phyloP scores from a whole-genome alignment of 2,329 filamentous ascomycete genomes.

The Aspergillus novoparasiticus region DNA sequence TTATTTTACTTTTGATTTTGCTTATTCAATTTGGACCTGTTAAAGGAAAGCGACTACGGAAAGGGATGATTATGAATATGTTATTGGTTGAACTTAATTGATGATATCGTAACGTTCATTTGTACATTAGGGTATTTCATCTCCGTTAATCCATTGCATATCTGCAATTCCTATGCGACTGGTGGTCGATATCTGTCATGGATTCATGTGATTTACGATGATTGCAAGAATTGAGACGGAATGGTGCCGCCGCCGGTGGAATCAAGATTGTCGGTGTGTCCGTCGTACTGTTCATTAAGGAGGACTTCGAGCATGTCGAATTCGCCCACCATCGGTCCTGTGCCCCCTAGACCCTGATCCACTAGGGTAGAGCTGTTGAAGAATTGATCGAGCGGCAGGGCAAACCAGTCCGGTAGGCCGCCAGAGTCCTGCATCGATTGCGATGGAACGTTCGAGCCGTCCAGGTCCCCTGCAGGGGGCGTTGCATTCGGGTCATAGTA shows the following conservation, averaged over 20 bases:
- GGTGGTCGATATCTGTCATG: neutral
- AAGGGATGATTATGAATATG: no score
- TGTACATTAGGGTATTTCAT: neutral
- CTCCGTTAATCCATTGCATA: neutral
- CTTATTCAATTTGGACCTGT: no score
- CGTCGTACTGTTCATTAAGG: slow-evolving; percentile 46
- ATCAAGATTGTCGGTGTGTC: slow-evolving; percentile 27
- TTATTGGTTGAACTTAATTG: neutral
- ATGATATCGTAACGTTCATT: neutral
- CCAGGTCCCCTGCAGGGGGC: slow-evolving; percentile 34
- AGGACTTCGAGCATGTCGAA: slow-evolving; percentile 53
- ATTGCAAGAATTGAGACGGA: slow-evolving; percentile 33
- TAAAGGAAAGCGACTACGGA: no score
- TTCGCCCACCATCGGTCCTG: slow-evolving; percentile 62
- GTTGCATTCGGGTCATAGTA: slow-evolving; percentile 44
- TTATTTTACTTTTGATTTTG: no score
- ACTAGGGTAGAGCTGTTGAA: slow-evolving; percentile 52
- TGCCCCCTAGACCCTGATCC: slow-evolving; percentile 60
- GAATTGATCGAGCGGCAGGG: slow-evolving; percentile 63
- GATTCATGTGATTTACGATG: neutral
- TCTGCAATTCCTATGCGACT: neutral
- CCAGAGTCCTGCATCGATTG: slow-evolving; percentile 32
- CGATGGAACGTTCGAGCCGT: slow-evolving; percentile 32
- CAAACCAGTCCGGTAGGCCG: slow-evolving; percentile 59
- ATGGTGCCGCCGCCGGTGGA: slow-evolving; percentile 16